These are phyloP conservation scores for Favolaschia claudopus DNA, from an alignment of 768 basidiomycete species.

Conservation along the genomic window DNA sequence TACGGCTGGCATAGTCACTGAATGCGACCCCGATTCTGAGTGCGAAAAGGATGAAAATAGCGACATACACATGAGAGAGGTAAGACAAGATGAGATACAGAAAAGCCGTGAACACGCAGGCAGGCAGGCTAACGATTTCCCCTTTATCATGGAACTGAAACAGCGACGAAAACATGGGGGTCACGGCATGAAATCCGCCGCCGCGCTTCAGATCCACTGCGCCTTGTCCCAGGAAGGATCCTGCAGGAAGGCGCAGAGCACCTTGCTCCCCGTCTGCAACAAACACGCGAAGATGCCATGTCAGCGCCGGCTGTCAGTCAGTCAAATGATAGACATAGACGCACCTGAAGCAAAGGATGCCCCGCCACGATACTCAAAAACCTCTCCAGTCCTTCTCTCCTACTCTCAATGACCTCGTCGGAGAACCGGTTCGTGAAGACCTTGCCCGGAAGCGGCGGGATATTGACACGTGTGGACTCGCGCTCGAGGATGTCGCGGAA, in stretches of 20 bases:
- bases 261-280: conserved; percentile 92
- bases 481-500: conserved; percentile 98
- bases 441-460: conserved; percentile 96
- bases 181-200: too few relatives aligned
- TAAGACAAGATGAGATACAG: too few relatives aligned
- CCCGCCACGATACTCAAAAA: conserved; percentile 97
- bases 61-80: too few relatives aligned
- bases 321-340: conserved; percentile 30
- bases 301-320: not conserved
- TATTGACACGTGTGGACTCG: conserved; percentile 96
- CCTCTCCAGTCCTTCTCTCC: conserved; percentile 92
- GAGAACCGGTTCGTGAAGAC: conserved; percentile 98
- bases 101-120: too few relatives aligned
- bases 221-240: conserved; percentile 91
- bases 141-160: too few relatives aligned
- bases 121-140: too few relatives aligned
- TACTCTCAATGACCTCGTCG: conserved; percentile 93
- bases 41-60: too few relatives aligned
- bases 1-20: too few relatives aligned
- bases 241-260: conserved; percentile 94
- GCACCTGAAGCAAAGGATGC: conserved; percentile 92
- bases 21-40: too few relatives aligned
- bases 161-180: too few relatives aligned
- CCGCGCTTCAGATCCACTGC: conserved; percentile 77
- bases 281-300: conserved; percentile 19